Evolutionary conservation across 2,329 filamentous ascomycete species (phyloP).

Genomic region (Diplodia intermedia): DNA sequence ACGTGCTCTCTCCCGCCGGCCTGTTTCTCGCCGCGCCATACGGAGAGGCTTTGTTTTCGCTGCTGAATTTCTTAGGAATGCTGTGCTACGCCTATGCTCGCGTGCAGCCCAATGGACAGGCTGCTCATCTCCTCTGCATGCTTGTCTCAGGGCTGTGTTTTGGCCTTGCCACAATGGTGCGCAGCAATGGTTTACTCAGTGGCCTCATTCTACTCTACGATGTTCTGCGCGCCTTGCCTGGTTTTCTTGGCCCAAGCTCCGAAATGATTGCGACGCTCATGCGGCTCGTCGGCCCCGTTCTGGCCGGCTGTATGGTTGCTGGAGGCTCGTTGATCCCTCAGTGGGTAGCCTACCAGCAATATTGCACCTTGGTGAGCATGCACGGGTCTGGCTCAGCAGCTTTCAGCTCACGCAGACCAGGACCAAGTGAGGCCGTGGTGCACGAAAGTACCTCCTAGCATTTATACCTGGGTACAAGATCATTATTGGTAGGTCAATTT

Average conservation of each 20-base stretch:
- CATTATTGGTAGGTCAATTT: slow-evolving; percentile 78
- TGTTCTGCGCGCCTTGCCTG: slow-evolving; percentile 34
- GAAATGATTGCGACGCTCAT: slow-evolving; percentile 48
- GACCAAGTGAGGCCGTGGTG: slow-evolving; percentile 73
- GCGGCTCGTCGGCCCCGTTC: slow-evolving; percentile 64
- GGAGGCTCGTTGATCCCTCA: slow-evolving; percentile 76
- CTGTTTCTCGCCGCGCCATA: slow-evolving; percentile 90
- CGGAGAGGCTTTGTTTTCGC: slow-evolving; percentile 78
- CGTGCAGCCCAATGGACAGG: neutral
- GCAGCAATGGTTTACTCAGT: slow-evolving; percentile 86
- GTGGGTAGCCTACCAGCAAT: slow-evolving; percentile 73
- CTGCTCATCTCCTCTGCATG: slow-evolving; percentile 53
- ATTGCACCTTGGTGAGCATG: slow-evolving; percentile 47
- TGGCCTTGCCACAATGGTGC: slow-evolving; percentile 73
- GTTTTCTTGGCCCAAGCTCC: neutral
- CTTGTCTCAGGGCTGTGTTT: slow-evolving; percentile 72
- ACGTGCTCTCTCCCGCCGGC: slow-evolving; percentile 86
- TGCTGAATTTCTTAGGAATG: slow-evolving; percentile 77
- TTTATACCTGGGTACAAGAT: slow-evolving; percentile 88
- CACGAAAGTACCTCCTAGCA: slow-evolving; percentile 73
- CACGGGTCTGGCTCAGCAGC: neutral
- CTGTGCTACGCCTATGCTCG: slow-evolving; percentile 67
- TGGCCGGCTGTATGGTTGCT: slow-evolving; percentile 72
- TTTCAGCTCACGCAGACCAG: slow-evolving; percentile 31
- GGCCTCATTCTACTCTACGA: slow-evolving; percentile 73